Conservation (phyloP, 148 eudicot species). For the Amaranthus palmeri region DNA sequence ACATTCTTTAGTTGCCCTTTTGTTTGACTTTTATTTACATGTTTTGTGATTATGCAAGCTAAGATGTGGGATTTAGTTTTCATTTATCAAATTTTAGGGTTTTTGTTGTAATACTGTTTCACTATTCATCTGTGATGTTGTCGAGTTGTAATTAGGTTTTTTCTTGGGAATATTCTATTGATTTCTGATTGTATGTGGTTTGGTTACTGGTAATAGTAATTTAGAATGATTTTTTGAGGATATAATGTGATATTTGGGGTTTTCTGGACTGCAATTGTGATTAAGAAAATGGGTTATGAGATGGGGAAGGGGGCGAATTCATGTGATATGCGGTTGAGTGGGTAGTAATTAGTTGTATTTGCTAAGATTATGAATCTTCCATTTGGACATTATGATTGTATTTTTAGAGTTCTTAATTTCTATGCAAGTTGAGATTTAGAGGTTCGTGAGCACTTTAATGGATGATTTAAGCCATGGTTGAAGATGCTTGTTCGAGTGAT, state of each 20-base stretch:
- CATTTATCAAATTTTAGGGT: neutral
- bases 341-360: neutral
- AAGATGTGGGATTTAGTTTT: neutral
- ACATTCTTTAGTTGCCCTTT: neutral
- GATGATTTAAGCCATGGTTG: neutral
- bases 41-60: slow-evolving; percentile 4
- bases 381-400: neutral
- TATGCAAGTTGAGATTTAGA: neutral
- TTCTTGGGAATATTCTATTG: too few species aligned
- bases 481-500: neutral
- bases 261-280: neutral
- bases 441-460: neutral
- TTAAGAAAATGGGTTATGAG: neutral
- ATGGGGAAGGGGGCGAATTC: too few species aligned
- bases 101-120: neutral
- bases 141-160: too few species aligned
- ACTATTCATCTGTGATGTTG: too few species aligned
- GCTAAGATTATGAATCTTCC: neutral
- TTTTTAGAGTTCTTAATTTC: neutral
- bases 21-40: neutral
- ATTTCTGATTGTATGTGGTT: neutral
- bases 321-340: too few species aligned
- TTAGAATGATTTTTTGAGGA: neutral
- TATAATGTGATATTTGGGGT: neutral
- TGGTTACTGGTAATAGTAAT: neutral